Evolutionary conservation across 768 basidiomycete genomes (phyloP), one percentile per base, ranked within the genome.

Genomic region (Wakefieldia striispora): DNA sequence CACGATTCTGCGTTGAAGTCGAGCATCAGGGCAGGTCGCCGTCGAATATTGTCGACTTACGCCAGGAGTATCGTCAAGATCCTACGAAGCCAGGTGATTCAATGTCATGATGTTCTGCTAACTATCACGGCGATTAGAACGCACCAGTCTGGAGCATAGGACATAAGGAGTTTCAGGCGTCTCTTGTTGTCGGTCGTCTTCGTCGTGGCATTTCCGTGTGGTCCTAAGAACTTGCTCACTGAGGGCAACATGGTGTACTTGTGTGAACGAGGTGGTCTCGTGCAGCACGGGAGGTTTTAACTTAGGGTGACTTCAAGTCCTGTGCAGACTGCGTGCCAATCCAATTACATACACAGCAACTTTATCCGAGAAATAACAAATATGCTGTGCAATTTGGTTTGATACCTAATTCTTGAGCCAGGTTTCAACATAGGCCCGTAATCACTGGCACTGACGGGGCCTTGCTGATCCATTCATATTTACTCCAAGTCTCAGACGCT

Each of bases 91-190:
- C 0, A 17, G 23, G 14, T 14, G 11, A 13, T 14, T 62, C 36
- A 46, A 29, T 34, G 39, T 33, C 35, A n/a, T 23, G 24, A 21
- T 16, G 44, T 34, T 24, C 41, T 19, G 31, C 24, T 33, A 19
- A 20, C 38, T n/a, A 19, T 37, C 36, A 6, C 9, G 33, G 14
- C 14, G 14, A 33, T 7, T 6, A 33, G 14, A 33, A 59, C 80
- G 47, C 53, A 89, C 88, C 89, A 91, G 59, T 91, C 89, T 0
- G 86, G 85, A 20, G 79, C 77, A 69, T 91, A 91, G 3, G 84
- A 85, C 35, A 72, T 59, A 19, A 88, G 51, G 10, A 88, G 66
- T 50, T 73, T 70, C 50, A 71, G 65, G 11, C 55, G 64, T 50
- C 65, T 64, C 53, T 61, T 60, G 41, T 40, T 58, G 47, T 68